Percentiles rank a stretch among this genome's conserved stretches.
Evolutionary conservation across 306 rosid genomes (phyloP).

Genomic region (Vigna reflexopilosa): DNA sequence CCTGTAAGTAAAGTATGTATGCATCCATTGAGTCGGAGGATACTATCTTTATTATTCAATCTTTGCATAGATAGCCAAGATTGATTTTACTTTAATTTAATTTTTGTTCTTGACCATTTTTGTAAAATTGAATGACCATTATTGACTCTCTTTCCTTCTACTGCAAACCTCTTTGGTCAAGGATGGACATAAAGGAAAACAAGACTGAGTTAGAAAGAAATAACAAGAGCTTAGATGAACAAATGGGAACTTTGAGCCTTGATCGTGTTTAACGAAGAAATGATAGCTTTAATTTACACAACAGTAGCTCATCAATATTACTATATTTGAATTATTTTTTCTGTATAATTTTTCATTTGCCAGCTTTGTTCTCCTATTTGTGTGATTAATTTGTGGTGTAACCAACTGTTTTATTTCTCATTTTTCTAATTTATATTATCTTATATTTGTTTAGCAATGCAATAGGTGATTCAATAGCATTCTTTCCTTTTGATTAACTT

Average conservation of each 20-base stretch:
- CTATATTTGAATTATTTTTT: conserved; percentile 33
- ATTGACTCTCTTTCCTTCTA: conserved; percentile 6
- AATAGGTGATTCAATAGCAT: too few relatives aligned
- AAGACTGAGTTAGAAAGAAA: conserved; percentile 18
- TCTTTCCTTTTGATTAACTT: too few relatives aligned
- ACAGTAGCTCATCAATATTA: not conserved
- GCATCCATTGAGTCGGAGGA: not conserved
- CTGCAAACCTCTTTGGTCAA: conserved; percentile 18
- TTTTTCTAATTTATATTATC: conserved; percentile 22
- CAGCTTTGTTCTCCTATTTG: conserved; percentile 28
- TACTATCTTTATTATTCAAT: conserved; percentile 19
- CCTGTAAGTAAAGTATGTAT: not conserved
- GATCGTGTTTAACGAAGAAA: not conserved
- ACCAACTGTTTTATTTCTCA: not conserved
- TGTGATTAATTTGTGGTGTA: conserved; percentile 16
- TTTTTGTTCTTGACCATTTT: conserved; percentile 2
- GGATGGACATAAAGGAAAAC: conserved; percentile 13
- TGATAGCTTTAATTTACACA: conserved; percentile 13
- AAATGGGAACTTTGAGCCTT: conserved; percentile 7
- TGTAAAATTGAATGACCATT: conserved; percentile 3
- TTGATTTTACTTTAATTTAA: conserved; percentile 9
- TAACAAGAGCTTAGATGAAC: conserved; percentile 18
- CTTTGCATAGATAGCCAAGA: conserved; percentile 20
- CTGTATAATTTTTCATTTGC: conserved; percentile 10
- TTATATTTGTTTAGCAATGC: not conserved